phyloP scores from a whole-genome alignment of 352 stramenopile genomes.

The Thalassiosira hispida region DNA sequence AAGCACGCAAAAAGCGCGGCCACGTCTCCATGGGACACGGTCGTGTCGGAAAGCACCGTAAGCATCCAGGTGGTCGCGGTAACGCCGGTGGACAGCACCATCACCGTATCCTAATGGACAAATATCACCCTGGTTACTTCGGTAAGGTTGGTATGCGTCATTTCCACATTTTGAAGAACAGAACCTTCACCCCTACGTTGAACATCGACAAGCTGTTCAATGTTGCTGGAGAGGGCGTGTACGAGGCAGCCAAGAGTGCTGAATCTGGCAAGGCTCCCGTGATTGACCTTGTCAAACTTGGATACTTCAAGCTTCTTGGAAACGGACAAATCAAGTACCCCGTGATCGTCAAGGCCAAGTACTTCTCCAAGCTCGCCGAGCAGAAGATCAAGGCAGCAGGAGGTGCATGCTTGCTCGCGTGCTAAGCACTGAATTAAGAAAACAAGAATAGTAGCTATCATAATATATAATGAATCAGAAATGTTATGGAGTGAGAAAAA shows the following conservation, averaged over 20 bases:
- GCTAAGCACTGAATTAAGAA: constrained; percentile 18
- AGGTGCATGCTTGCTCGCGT: constrained; percentile 96
- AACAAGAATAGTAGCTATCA: constrained; percentile 26
- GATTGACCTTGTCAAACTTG: constrained; percentile 97
- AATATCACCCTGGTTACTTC: constrained; percentile 99
- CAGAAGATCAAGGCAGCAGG: constrained; percentile 99
- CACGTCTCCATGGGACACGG: constrained; percentile 99
- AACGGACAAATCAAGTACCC: constrained; percentile 97
- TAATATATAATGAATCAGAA: constrained; percentile 39
- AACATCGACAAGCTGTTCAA: constrained; percentile 99
- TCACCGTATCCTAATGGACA: constrained; percentile 99
- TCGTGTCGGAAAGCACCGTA: constrained; percentile 99
- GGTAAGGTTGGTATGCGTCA: constrained; percentile 99
- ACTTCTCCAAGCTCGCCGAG: constrained; percentile 98
- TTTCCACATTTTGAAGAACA: constrained; percentile 98
- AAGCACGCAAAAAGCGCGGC: constrained; percentile 99
- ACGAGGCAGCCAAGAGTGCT: constrained; percentile 96
- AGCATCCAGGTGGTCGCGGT: constrained; percentile 99
- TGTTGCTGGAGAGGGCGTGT: constrained; percentile 96
- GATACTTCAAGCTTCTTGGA: constrained; percentile 99
- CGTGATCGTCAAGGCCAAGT: constrained; percentile 99
- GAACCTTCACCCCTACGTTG: constrained; percentile 95
- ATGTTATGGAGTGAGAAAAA: constrained; percentile 64
- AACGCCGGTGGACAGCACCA: constrained; percentile 99
- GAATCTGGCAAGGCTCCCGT: constrained; percentile 95